phyloP scores from a whole-genome alignment of 768 basidiomycete genomes.

The Xanthoconium purpureum region DNA sequence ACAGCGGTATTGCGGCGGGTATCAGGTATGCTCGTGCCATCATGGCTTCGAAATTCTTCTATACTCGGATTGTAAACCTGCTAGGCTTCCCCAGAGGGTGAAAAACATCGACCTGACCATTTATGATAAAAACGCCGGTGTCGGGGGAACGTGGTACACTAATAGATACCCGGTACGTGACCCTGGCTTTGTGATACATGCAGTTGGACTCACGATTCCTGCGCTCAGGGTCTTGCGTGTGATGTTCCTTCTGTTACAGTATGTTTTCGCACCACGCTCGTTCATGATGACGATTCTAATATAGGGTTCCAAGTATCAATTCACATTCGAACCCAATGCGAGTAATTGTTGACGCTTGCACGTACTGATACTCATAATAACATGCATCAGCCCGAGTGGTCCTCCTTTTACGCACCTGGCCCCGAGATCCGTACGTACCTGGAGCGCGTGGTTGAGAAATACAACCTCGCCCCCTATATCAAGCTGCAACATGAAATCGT shows the following conservation, averaged over 20 bases:
- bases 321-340: constrained; percentile 55
- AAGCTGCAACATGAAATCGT: constrained; percentile 54
- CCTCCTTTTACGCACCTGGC: constrained; percentile 57
- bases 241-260: constrained; percentile 60
- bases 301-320: constrained; percentile 47
- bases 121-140: constrained; percentile 56
- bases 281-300: not conserved
- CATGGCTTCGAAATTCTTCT: not conserved
- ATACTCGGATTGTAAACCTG: not conserved
- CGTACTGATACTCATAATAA: not conserved
- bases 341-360: not conserved
- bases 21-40: constrained; percentile 40
- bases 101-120: constrained; percentile 53
- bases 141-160: constrained; percentile 62
- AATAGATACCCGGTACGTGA: constrained; percentile 51
- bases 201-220: not conserved
- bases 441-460: constrained; percentile 52
- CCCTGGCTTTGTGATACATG: not conserved
- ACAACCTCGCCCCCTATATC: constrained; percentile 51
- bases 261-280: constrained; percentile 19
- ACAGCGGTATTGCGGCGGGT: constrained; percentile 56
- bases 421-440: constrained; percentile 57
- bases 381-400: constrained; percentile 51
- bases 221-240: constrained; percentile 50
- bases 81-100: constrained; percentile 50